Evolutionary conservation across 78 protist genomes (phyloP).

Genomic region (Dictyostelium brefeldianum): DNA sequence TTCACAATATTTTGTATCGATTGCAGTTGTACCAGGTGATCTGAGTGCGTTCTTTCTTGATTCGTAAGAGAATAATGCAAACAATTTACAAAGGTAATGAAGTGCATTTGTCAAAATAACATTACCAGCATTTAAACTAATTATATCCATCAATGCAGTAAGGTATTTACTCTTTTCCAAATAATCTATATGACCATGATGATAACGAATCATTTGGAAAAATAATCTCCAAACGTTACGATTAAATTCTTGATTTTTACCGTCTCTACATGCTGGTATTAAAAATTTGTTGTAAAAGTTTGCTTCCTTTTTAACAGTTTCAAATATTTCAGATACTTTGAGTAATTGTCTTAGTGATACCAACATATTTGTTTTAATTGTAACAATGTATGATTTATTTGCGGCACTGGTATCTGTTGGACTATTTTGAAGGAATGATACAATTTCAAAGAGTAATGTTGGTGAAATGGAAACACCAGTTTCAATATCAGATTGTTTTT

Average conservation of each 20-base stretch:
- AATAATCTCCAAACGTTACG: conserved; percentile 66
- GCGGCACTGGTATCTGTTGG: neutral
- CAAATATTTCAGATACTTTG: conserved; percentile 57
- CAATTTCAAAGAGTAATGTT: conserved; percentile 41
- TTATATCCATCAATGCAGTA: conserved; percentile 47
- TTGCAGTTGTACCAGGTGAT: neutral
- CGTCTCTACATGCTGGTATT: conserved; percentile 66
- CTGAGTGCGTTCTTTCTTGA: conserved; percentile 7
- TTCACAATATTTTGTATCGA: conserved; percentile 47
- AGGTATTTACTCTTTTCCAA: conserved; percentile 59
- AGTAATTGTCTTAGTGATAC: conserved; percentile 62
- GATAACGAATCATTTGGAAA: conserved; percentile 71
- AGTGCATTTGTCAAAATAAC: conserved; percentile 71
- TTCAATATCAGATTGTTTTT: conserved; percentile 13
- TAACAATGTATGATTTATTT: neutral
- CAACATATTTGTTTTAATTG: conserved; percentile 16
- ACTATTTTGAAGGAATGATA: conserved; percentile 7
- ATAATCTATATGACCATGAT: conserved; percentile 49
- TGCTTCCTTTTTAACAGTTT: conserved; percentile 52
- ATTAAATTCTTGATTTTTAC: conserved; percentile 60
- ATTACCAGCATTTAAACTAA: conserved; percentile 65
- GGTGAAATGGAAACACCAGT: conserved; percentile 57
- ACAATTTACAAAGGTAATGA: conserved; percentile 70
- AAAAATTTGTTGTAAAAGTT: conserved; percentile 27
- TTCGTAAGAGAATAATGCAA: conserved; percentile 40